Percentiles rank a stretch among this genome's conserved stretches.
Evolutionary conservation across 2,329 filamentous ascomycete genomes (phyloP).

Genomic region (Penicillium janthinellum): DNA sequence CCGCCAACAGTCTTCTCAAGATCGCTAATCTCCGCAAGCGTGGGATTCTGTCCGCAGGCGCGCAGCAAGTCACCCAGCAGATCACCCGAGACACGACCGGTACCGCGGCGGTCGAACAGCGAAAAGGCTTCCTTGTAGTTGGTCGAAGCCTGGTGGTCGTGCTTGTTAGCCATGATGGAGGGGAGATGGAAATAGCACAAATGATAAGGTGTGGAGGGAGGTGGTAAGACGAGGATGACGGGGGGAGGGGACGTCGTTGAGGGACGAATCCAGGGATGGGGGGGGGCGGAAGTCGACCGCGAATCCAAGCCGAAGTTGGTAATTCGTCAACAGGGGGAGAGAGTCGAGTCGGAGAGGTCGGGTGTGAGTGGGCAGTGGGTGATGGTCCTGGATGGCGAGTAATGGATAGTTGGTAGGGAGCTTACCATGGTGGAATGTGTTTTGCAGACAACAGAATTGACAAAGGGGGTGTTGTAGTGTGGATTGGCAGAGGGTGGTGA

Average conservation of each 20-base stretch:
- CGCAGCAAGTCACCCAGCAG: conserved; percentile 90
- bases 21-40: conserved; percentile 86
- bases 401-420: neutral
- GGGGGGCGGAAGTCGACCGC: neutral
- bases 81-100: conserved; percentile 83
- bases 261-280: conserved; percentile 3
- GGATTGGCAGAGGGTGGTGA: conserved; percentile 6
- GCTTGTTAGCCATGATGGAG: conserved; percentile 28
- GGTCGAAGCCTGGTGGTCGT: conserved; percentile 66
- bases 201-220: neutral
- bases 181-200: neutral
- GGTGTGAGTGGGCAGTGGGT: neutral
- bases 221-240: conserved; percentile 9
- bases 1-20: conserved; percentile 85
- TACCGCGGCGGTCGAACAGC: conserved; percentile 99
- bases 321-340: conserved; percentile 17
- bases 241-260: neutral
- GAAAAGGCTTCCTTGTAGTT: conserved; percentile 99
- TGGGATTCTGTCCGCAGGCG: conserved; percentile 97
- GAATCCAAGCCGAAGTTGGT: conserved; percentile 3
- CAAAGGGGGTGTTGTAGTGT: neutral
- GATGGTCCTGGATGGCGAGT: neutral
- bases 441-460: conserved; percentile 3
- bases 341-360: neutral
- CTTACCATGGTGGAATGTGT: conserved; percentile 16